Percentiles rank a stretch among this genome's conserved stretches.
These are phyloP conservation scores for Iodosphaeria phyllophila DNA, from an alignment of 2,329 filamentous ascomycete genomes.

Conservation along the genomic window DNA sequence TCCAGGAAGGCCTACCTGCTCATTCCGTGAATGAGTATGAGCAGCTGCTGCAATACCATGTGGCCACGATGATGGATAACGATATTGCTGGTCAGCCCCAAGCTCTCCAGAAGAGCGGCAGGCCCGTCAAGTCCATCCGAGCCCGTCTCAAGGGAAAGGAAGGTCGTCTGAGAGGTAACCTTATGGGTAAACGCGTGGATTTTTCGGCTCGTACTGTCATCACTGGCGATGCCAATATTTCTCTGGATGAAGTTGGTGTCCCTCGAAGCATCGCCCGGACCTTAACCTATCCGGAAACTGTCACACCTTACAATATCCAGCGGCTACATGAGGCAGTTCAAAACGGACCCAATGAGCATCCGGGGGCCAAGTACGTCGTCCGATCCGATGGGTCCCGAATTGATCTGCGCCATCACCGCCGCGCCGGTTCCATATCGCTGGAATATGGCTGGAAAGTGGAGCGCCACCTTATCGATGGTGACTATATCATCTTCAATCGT, in stretches of 20 bases:
- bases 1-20: constrained; percentile 76
- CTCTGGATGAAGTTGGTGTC: constrained; percentile 91
- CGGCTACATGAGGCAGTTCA: constrained; percentile 78
- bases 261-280: constrained; percentile 84
- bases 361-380: constrained; percentile 92
- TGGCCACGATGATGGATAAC: constrained; percentile 99
- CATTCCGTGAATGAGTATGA: constrained; percentile 89
- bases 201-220: constrained; percentile 99
- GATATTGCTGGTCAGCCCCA: constrained; percentile 92
- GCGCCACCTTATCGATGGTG: constrained; percentile 84
- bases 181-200: constrained; percentile 99
- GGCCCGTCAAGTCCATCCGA: constrained; percentile 91
- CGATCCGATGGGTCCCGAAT: constrained; percentile 85
- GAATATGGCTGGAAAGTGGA: constrained; percentile 99
- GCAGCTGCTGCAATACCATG: constrained; percentile 84
- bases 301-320: constrained; percentile 94
- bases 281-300: constrained; percentile 89
- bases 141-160: constrained; percentile 98
- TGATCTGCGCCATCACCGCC: constrained; percentile 83
- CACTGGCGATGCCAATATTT: constrained; percentile 92
- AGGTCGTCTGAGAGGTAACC: constrained; percentile 87
- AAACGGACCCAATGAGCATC: constrained; percentile 88
- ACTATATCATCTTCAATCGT: constrained; percentile 99
- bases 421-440: constrained; percentile 66
- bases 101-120: constrained; percentile 88